Conservation (phyloP, 2,329 filamentous ascomycete species). For the Polytolypa hystricis region DNA sequence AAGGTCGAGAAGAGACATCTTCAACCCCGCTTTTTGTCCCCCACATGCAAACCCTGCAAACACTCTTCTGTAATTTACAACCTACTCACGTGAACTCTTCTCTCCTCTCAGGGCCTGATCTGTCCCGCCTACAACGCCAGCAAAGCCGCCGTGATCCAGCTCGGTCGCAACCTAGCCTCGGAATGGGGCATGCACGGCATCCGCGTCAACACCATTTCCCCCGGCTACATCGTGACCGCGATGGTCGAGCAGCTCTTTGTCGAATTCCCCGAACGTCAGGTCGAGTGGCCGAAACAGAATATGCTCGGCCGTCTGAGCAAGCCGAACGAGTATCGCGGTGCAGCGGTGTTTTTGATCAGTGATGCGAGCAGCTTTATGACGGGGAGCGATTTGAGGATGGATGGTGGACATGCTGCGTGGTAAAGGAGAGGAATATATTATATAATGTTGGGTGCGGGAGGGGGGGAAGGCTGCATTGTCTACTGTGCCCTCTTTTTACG, state of each 20-base stretch:
- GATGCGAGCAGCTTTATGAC: constrained; percentile 46
- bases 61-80: not conserved
- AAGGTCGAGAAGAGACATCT: not conserved
- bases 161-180: constrained; percentile 36
- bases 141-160: constrained; percentile 39
- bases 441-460: too few species aligned
- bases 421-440: too few species aligned
- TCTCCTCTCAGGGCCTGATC: constrained; percentile 30
- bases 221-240: constrained; percentile 37
- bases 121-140: constrained; percentile 40
- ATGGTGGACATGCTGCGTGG: constrained; percentile 45
- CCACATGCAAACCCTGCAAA: not conserved
- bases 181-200: constrained; percentile 40
- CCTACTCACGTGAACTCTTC: not conserved
- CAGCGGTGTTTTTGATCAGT: constrained; percentile 37
- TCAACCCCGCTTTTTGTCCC: not conserved
- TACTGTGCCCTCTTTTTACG: too few species aligned
- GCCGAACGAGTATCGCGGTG: constrained; percentile 57
- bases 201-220: constrained; percentile 39
- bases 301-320: constrained; percentile 63
- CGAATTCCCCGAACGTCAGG: constrained; percentile 70
- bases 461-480: too few species aligned
- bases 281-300: constrained; percentile 70
- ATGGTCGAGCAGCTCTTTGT: constrained; percentile 35
- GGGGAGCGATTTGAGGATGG: constrained; percentile 42